Conservation (phyloP, 345 rosid species). For the Anacardium occidentale region DNA sequence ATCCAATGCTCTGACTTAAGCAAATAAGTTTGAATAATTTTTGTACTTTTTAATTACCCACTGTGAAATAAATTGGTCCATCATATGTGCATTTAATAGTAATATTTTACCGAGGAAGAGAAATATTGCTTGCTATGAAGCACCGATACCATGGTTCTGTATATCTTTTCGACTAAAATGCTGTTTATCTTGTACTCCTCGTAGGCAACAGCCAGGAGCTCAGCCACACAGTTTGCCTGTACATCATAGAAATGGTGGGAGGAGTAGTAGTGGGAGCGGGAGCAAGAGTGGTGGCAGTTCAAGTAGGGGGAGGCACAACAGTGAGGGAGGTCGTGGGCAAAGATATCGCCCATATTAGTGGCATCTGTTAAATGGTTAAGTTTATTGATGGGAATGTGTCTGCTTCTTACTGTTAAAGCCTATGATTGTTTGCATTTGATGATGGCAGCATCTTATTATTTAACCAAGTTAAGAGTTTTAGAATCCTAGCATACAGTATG, state of each 20-base stretch:
- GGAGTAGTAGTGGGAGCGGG: slow-evolving; percentile 35
- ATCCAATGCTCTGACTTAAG: not conserved
- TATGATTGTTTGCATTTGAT: not conserved
- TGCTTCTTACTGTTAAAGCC: no score
- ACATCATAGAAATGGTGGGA: slow-evolving; percentile 34
- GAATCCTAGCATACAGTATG: not conserved
- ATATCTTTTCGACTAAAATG: not conserved
- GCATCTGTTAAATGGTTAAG: not conserved
- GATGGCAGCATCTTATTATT: not conserved
- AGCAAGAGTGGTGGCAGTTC: slow-evolving; percentile 41
- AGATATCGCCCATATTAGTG: slow-evolving; percentile 56
- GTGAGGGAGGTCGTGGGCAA: slow-evolving; percentile 39
- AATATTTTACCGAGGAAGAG: not conserved
- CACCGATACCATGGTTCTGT: not conserved
- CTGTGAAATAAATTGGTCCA: not conserved
- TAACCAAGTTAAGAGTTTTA: not conserved
- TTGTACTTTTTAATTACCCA: not conserved
- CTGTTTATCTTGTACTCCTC: not conserved
- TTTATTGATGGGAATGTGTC: not conserved
- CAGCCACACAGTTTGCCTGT: slow-evolving; percentile 43
- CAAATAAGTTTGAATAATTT: not conserved
- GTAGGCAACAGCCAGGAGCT: slow-evolving; percentile 65
- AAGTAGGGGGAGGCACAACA: slow-evolving; percentile 44
- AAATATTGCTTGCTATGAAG: not conserved
- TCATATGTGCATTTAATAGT: not conserved